Evolutionary conservation across 176 grass and related monocot genomes (phyloP).

Genomic region (Otatea glauca): DNA sequence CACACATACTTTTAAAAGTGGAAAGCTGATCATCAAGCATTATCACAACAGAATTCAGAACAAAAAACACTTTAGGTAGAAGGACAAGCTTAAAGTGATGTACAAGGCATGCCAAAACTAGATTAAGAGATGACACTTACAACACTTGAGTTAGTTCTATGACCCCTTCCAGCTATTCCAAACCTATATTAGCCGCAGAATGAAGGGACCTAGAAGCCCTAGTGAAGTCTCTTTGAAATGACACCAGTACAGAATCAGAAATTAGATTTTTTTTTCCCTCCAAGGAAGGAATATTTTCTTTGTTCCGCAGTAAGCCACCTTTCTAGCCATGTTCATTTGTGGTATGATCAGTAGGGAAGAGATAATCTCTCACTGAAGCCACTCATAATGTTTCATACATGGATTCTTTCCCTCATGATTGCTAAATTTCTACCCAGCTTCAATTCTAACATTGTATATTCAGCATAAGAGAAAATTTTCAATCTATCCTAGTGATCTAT

Average conservation of each 20-base stretch:
- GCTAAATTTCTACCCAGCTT: slow-evolving; percentile 5
- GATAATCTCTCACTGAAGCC: slow-evolving; percentile 28
- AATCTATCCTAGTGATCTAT: slow-evolving; percentile 14
- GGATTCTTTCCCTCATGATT: neutral
- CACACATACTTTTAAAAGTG: slow-evolving; percentile 18
- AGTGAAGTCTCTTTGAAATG: neutral
- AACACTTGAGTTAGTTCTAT: neutral
- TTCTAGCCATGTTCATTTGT: slow-evolving; percentile 27
- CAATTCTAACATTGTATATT: neutral
- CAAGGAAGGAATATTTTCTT: neutral
- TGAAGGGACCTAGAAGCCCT: neutral
- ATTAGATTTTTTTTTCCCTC: neutral
- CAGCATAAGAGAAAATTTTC: neutral
- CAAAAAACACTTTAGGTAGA: slow-evolving; percentile 11
- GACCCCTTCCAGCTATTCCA: slow-evolving; percentile 5
- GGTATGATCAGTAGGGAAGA: neutral
- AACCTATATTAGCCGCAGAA: neutral
- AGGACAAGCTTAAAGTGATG: neutral
- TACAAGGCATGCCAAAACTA: slow-evolving; percentile 17
- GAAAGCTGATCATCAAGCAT: neutral
- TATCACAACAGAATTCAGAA: neutral
- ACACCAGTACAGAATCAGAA: neutral
- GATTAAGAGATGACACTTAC: neutral
- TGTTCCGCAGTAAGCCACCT: neutral
- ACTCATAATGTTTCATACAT: neutral